Base-by-base conservation (phyloP, 1,284 basidiomycete genomes). In the Rhodotorula sp. region DNA sequence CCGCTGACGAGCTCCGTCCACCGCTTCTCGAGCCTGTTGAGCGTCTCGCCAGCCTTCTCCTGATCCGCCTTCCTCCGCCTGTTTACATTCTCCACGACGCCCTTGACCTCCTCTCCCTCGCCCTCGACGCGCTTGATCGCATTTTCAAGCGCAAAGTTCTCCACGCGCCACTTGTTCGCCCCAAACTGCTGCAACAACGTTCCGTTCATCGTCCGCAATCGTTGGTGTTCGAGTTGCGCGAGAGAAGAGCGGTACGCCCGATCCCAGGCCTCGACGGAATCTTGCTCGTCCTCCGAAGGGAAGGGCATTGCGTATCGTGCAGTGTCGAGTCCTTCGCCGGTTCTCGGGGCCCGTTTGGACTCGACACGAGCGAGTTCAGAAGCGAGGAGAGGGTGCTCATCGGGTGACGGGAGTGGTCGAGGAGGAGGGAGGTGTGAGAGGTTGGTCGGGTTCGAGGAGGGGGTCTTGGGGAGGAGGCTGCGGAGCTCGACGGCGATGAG, bases 1-100 rank as follows among this genome's bases (percentile, higher is more conserved):
- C 86, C 89, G 52, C 90, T 92, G 68, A 95, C 89, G 52, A 94
- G 83, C 79, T 92, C 90, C 17, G 89, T 92, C 93, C 93, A 95
- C 64, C 87, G 85, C 61, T 86, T 89, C 80, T 94, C 91, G 61
- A 94, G 82, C 17, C 86, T 82, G n/a, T 86, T 89, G 70, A 95
- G 81, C 76, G 90, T 89, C 63, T 85, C 84, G 54, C 92, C 93
- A 27, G 88, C 82, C n/a, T 84, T 65, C 73, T 90, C 91, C 85
- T 93, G 91, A 58, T 83, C 83, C 77, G 92, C 90, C 83, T 94
- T 92, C 57, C 94, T 85, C 69, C 89, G 86, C 62, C 94, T 85
- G 80, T 97, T 97, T 72, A 97, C 84, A 66, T 91, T 89, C 0
- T 89, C 89, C 0, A 90, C 91, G 57, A 87, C 79, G 77, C 90